Evolutionary conservation across 441 rosid genomes (phyloP), one percentile per base, ranked within the genome.

Genomic region (Raphanus hybrid): DNA sequence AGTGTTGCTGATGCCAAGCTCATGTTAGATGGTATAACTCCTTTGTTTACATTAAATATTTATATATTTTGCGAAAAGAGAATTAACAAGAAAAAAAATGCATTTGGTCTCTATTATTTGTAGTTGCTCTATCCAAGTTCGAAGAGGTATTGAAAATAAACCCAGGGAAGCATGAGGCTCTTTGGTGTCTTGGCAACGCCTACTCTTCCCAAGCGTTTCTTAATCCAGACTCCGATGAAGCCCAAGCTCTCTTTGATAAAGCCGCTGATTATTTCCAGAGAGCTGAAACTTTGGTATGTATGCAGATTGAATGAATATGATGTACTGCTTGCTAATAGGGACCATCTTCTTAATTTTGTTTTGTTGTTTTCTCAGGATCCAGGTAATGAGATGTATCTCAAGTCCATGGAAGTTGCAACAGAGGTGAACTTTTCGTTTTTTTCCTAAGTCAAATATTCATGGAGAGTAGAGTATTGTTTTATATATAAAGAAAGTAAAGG

Each of bases 111-210:
- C 0, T 57, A 23, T 29, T 29, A 29, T 11, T 14, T 75, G 75
- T 81, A 88, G 94, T 85, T 80, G 89, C 88, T 8, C 82, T 82
- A 70, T 65, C 84, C 45, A 88, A 87, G 81, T 78, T 88, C 75
- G 91, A 88, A 80, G 91, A 87, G 84, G 87, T 85, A 15, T 78
- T 88, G 83, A 15, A 54, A 35, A 16, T 90, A 72, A 78, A 86
- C 75, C 87, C 90, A 3, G 65, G 69, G 37, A 83, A 73, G 81
- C 89, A 85, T 71, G 81, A 87, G 57, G 79, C 90, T 5, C 72
- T 86, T n/a, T 90, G 94, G 94, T 85, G 83, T 77, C 62, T 86
- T 66, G 94, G 90, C 58, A 90, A 90, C 78, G 92, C 91, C 2
- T 76, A 81, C 73, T 84, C 92, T 14, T 85, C 92, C 59, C 77